Evolutionary conservation across 176 grass and related monocot genomes (phyloP).

Genomic region (Lolium multiflorum): DNA sequence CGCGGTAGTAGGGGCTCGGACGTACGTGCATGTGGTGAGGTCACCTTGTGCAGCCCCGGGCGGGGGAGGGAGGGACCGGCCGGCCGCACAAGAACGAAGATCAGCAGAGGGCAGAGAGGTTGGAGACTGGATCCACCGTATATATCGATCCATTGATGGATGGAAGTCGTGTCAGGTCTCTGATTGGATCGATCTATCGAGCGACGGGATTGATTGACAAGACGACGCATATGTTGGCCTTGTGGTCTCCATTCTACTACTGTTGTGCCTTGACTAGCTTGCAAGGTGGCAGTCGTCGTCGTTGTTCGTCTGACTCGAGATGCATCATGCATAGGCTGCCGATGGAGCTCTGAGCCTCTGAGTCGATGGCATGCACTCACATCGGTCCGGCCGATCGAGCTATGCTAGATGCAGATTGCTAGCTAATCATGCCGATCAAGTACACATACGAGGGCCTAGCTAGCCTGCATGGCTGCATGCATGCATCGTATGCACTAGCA

Average conservation of each 20-base stretch:
- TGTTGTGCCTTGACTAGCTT: neutral
- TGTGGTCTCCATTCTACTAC: neutral
- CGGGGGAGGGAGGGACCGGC: constrained; percentile 9
- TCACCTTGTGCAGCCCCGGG: constrained; percentile 11
- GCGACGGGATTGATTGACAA: neutral
- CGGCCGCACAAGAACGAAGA: neutral
- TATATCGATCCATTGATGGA: neutral
- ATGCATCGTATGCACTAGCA: too few species aligned
- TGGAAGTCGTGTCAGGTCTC: neutral
- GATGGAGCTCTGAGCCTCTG: too few species aligned
- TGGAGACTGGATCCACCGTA: neutral
- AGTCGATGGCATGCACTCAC: too few species aligned
- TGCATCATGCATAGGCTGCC: too few species aligned
- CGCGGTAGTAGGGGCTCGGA: neutral
- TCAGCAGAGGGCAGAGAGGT: neutral
- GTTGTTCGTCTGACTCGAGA: neutral
- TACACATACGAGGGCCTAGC: too few species aligned
- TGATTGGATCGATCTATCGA: too few species aligned
- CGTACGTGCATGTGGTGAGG: neutral
- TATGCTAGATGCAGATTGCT: too few species aligned
- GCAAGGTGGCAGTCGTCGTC: neutral
- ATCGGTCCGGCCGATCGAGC: too few species aligned
- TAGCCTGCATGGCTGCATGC: too few species aligned
- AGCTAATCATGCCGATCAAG: too few species aligned
- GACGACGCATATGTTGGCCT: neutral